Conservation (phyloP, 306 rosid genomes). For the Alnus rubra region DNA sequence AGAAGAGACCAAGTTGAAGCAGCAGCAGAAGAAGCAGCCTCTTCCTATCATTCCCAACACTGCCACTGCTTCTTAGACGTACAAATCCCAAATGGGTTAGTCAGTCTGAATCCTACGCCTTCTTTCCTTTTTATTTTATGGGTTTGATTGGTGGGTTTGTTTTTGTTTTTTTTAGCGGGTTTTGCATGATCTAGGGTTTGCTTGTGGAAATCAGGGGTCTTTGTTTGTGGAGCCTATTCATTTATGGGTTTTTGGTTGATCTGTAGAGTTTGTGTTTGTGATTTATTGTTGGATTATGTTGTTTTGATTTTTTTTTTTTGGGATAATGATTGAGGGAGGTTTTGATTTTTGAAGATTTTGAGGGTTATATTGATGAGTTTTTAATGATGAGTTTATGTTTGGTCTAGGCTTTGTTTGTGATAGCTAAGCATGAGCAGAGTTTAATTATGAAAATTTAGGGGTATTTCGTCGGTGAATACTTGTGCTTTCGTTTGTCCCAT, state of each 20-base stretch:
- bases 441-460: background rate
- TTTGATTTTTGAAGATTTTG: background rate
- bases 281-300: background rate
- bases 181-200: slow-evolving; percentile 18
- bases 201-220: background rate
- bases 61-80: slow-evolving; percentile 53
- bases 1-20: slow-evolving; percentile 43
- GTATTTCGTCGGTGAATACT: background rate
- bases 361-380: background rate
- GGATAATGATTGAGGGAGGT: background rate
- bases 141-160: background rate
- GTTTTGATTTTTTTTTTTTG: too few relatives aligned
- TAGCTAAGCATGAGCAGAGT: background rate
- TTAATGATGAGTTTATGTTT: background rate
- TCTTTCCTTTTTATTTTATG: background rate
- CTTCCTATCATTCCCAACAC: slow-evolving; percentile 74
- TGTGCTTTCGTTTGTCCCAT: background rate
- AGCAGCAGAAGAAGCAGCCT: slow-evolving; percentile 34
- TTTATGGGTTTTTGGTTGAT: background rate
- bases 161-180: background rate
- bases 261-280: background rate
- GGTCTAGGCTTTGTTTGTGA: background rate
- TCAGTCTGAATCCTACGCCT: background rate
- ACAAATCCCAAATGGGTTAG: slow-evolving; percentile 24
- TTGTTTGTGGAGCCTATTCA: background rate